A percentile compares a stretch with the other conserved stretches of the same genome.
Evolutionary conservation across 2,329 filamentous ascomycete genomes (phyloP).

Genomic region (Apiospora sp.): DNA sequence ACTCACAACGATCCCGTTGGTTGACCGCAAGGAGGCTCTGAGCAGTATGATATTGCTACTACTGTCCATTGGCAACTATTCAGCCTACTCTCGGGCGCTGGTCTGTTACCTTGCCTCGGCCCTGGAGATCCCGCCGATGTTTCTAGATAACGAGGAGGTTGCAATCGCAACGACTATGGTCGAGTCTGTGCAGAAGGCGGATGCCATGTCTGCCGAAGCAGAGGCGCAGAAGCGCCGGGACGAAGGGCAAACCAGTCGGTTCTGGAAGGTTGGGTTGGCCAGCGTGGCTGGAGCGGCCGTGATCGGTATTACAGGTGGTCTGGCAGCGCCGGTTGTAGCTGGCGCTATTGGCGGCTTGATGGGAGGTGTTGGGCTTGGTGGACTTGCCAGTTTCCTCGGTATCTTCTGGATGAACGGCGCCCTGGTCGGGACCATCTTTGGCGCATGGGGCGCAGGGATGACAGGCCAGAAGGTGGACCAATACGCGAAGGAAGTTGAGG

Average conservation of each 20-base stretch:
- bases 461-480: slow-evolving; percentile 85
- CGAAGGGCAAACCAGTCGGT: slow-evolving; percentile 72
- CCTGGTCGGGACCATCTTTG: slow-evolving; percentile 86
- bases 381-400: slow-evolving; percentile 85
- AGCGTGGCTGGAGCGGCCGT: slow-evolving; percentile 87
- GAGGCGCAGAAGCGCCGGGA: slow-evolving; percentile 78
- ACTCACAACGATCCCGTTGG: slow-evolving; percentile 62
- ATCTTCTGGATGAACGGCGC: slow-evolving; percentile 87
- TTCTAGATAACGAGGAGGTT: slow-evolving; percentile 74
- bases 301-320: slow-evolving; percentile 89
- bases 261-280: slow-evolving; percentile 91
- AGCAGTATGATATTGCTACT: slow-evolving; percentile 76
- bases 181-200: slow-evolving; percentile 65
- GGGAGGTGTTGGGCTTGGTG: slow-evolving; percentile 84
- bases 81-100: slow-evolving; percentile 74
- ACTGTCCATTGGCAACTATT: slow-evolving; percentile 77
- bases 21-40: slow-evolving; percentile 69
- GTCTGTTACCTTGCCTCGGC: slow-evolving; percentile 73
- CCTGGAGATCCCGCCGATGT: slow-evolving; percentile 66
- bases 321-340: slow-evolving; percentile 89
- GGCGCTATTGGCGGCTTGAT: slow-evolving; percentile 86
- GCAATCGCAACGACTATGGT: slow-evolving; percentile 80
- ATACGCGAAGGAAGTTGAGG: slow-evolving; percentile 87
- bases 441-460: slow-evolving; percentile 84
- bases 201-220: slow-evolving; percentile 75